Conservation (phyloP, 1,284 basidiomycete species). For the Boletus mariae region DNA sequence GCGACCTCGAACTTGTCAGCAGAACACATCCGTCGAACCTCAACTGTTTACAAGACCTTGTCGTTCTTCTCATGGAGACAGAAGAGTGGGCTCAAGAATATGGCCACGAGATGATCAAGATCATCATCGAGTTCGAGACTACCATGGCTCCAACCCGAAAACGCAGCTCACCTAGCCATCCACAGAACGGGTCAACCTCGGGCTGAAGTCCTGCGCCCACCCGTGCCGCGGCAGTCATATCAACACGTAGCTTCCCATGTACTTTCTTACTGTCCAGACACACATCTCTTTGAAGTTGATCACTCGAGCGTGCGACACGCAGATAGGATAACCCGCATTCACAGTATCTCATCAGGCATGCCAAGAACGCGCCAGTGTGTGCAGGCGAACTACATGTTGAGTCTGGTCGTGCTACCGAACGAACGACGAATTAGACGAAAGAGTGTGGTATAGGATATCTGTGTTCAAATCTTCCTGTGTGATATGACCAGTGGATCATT, state of each 20-base stretch:
- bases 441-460: constrained; percentile 10
- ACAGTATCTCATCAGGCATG: too few relatives aligned
- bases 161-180: too few relatives aligned
- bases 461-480: background rate
- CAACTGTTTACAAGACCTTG: background rate
- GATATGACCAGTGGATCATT: background rate
- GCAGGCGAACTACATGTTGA: too few relatives aligned
- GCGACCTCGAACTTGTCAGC: background rate
- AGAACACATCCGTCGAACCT: background rate
- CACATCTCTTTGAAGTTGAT: too few relatives aligned
- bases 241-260: too few relatives aligned
- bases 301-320: too few relatives aligned
- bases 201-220: too few relatives aligned
- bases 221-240: too few relatives aligned
- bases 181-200: too few relatives aligned
- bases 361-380: too few relatives aligned
- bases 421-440: constrained; percentile 7
- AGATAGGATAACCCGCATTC: too few relatives aligned
- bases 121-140: background rate
- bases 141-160: background rate
- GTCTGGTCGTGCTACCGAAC: background rate
- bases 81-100: background rate
- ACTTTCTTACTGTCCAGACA: too few relatives aligned
- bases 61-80: background rate
- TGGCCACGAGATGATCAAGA: background rate